A percentile compares a stretch with the other conserved stretches of the same genome.
Evolutionary conservation across 352 stramenopile genomes (phyloP).

Genomic region (Pythium diclinum): DNA sequence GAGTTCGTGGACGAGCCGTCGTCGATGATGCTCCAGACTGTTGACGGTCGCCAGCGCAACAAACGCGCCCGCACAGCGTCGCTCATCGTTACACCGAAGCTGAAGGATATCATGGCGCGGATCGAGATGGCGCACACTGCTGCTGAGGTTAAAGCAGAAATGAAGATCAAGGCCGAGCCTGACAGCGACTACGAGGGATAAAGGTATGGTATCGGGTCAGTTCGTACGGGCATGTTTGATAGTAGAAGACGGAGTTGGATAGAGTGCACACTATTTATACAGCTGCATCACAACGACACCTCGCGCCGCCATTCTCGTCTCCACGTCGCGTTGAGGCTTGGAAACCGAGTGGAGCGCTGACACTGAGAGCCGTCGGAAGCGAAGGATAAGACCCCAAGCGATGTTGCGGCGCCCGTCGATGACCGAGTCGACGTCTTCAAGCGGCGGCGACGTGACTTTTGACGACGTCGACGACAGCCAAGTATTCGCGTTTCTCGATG

Average conservation of each 20-base stretch:
- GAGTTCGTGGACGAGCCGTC: slow-evolving; percentile 41
- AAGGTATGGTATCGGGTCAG: too few species aligned
- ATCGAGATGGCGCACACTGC: slow-evolving; percentile 18
- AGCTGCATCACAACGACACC: slow-evolving; percentile 1
- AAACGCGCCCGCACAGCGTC: slow-evolving; percentile 22
- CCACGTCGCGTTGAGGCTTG: not conserved
- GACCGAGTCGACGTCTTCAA: slow-evolving; percentile 43
- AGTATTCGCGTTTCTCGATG: slow-evolving; percentile 52
- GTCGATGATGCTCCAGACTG: slow-evolving; percentile 28
- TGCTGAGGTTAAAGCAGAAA: not conserved
- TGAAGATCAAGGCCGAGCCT: slow-evolving; percentile 4
- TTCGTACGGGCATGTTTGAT: too few species aligned
- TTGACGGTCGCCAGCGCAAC: slow-evolving; percentile 23
- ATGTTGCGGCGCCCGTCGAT: slow-evolving; percentile 33
- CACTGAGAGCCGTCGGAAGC: not conserved
- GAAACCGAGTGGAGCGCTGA: not conserved
- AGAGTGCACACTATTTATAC: slow-evolving; percentile 23
- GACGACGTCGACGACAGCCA: slow-evolving; percentile 59
- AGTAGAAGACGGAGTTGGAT: too few species aligned
- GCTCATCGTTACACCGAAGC: slow-evolving; percentile 9
- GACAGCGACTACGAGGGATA: too few species aligned
- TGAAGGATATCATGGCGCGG: slow-evolving; percentile 22
- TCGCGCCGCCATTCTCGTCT: not conserved
- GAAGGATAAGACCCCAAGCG: not conserved
- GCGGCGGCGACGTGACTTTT: slow-evolving; percentile 56